These are phyloP conservation scores for Lachnellula hyalina DNA, from an alignment of 2,329 filamentous ascomycete species.

Conservation along the genomic window DNA sequence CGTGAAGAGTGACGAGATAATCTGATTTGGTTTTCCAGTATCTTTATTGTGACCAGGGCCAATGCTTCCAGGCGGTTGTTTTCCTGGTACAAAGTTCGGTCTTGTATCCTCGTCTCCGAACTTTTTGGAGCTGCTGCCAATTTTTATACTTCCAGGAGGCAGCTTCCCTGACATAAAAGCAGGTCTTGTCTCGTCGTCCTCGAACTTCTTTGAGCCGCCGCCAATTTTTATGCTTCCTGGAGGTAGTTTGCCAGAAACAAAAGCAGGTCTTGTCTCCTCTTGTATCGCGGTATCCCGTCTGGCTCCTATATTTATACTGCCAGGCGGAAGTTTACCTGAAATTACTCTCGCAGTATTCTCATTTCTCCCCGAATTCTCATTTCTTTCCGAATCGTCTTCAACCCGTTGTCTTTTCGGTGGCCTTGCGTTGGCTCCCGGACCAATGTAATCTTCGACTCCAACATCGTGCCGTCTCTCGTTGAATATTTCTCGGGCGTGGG, in stretches of 20 bases:
- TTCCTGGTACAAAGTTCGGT: conserved; percentile 13
- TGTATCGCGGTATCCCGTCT: conserved; percentile 11
- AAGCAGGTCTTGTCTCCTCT: conserved; percentile 11
- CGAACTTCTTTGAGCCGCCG: conserved; percentile 15
- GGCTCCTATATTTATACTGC: conserved; percentile 26
- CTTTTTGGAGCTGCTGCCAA: conserved; percentile 38
- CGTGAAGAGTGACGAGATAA: conserved; percentile 89
- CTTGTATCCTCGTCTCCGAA: conserved; percentile 7
- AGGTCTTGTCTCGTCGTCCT: conserved; percentile 14
- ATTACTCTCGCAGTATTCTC: conserved; percentile 11
- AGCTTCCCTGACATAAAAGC: conserved; percentile 32
- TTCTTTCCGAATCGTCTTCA: conserved; percentile 19
- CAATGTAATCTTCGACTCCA: conserved; percentile 30
- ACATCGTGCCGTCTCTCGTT: conserved; percentile 23
- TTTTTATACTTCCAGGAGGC: conserved; percentile 32
- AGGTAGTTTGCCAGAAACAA: conserved; percentile 33
- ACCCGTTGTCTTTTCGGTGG: conserved; percentile 42
- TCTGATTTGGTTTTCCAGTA: conserved; percentile 46
- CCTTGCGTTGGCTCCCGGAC: conserved; percentile 19
- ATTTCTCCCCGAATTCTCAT: conserved; percentile 4
- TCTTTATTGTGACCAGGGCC: conserved; percentile 29
- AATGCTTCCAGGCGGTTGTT: conserved; percentile 24
- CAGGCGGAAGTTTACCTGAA: conserved; percentile 35
- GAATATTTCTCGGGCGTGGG: conserved; percentile 25
- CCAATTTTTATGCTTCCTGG: conserved; percentile 29